These are phyloP conservation scores for Liriodendron chinense DNA, from an alignment of 164 flowering plant species.

Conservation along the genomic window DNA sequence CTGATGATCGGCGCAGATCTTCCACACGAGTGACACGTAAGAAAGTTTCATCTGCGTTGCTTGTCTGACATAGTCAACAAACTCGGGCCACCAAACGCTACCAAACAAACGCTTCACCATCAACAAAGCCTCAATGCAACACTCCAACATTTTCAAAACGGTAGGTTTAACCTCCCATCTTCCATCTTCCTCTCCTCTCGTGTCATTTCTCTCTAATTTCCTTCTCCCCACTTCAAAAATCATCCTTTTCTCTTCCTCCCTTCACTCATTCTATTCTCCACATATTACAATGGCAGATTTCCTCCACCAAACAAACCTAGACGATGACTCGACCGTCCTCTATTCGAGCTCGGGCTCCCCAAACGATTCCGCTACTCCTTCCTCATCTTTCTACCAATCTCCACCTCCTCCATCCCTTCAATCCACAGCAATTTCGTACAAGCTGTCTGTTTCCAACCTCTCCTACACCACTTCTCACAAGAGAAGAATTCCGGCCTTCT, in stretches of 20 bases:
- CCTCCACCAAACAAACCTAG: conserved; percentile 31
- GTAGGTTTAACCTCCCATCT: conserved; percentile 39
- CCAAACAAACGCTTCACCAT: conserved; percentile 16
- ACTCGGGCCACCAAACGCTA: conserved; percentile 37
- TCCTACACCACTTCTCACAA: conserved; percentile 47
- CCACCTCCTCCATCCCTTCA: conserved; percentile 27
- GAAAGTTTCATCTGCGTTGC: too few species aligned
- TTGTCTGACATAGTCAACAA: neutral
- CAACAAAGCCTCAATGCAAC: neutral
- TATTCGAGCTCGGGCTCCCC: conserved; percentile 64
- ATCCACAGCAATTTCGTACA: conserved; percentile 21
- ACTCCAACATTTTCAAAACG: conserved; percentile 8
- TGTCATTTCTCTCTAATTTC: neutral
- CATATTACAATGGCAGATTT: conserved; percentile 37
- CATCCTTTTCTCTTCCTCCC: neutral
- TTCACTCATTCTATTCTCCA: conserved; percentile 3
- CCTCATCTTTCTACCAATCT: conserved; percentile 38
- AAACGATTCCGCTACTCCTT: conserved; percentile 49
- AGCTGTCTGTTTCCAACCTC: conserved; percentile 48
- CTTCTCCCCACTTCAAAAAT: neutral
- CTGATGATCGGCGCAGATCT: too few species aligned
- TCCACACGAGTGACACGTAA: too few species aligned
- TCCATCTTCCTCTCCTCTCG: conserved; percentile 15
- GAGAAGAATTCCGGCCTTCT: conserved; percentile 12
- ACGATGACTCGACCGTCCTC: conserved; percentile 53